A percentile compares a stretch with the other conserved stretches of the same genome.
These are phyloP conservation scores for Manihot esculenta DNA, from an alignment of 441 rosid species.

Conservation along the genomic window DNA sequence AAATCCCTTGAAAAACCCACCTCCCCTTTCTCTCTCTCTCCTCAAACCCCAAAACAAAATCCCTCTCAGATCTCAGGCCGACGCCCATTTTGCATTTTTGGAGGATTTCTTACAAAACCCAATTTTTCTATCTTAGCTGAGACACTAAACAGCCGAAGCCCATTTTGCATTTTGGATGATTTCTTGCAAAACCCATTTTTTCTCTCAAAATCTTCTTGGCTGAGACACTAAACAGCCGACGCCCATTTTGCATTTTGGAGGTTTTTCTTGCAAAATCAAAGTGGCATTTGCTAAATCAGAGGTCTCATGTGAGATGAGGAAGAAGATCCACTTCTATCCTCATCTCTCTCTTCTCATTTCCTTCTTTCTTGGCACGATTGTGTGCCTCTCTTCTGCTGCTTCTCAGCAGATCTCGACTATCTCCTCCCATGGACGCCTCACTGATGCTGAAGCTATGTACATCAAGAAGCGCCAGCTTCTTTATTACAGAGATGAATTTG, in stretches of 20 bases:
- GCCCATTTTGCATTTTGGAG: no score
- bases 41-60: neutral
- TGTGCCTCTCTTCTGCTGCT: constrained; percentile 29
- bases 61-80: neutral
- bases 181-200: no score
- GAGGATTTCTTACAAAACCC: neutral
- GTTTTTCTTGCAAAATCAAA: no score
- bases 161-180: no score
- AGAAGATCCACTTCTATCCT: constrained; percentile 27
- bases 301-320: constrained; percentile 76
- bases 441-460: constrained; percentile 51
- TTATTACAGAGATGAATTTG: constrained; percentile 81
- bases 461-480: constrained; percentile 86
- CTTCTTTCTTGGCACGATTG: constrained; percentile 11
- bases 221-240: no score
- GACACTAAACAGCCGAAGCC: no score
- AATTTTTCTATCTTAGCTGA: neutral
- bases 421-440: constrained; percentile 51
- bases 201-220: no score
- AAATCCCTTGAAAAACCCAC: constrained; percentile 39
- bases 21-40: neutral
- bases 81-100: no score
- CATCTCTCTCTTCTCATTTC: constrained; percentile 27
- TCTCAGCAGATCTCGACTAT: constrained; percentile 20
- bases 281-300: constrained; percentile 38